A percentile compares a stretch with the other conserved stretches of the same genome.
These are phyloP conservation scores for Sorghum bicolor DNA, from an alignment of 176 grass and related monocot genomes.

Conservation along the genomic window DNA sequence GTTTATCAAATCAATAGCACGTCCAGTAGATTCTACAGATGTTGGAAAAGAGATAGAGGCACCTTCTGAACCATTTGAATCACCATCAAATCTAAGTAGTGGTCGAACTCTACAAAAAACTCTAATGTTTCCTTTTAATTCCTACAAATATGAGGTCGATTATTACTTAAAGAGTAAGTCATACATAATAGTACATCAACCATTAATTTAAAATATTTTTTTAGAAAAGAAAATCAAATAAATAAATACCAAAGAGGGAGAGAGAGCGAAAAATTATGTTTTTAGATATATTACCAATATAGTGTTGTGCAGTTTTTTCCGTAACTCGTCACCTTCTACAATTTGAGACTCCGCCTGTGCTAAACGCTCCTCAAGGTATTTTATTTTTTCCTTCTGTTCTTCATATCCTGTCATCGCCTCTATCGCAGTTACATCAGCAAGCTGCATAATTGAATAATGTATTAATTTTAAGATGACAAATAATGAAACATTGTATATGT, in stretches of 20 bases:
- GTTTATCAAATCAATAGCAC: slow-evolving; percentile 69
- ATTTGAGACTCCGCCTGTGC: slow-evolving; percentile 76
- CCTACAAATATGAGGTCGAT: slow-evolving; percentile 46
- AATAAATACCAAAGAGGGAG: not conserved
- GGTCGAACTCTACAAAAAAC: slow-evolving; percentile 96
- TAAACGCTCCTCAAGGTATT: slow-evolving; percentile 68
- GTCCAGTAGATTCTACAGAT: slow-evolving; percentile 60
- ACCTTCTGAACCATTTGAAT: slow-evolving; percentile 45
- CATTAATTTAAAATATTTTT: not conserved
- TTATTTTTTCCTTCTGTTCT: slow-evolving; percentile 62
- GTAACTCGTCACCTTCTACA: slow-evolving; percentile 71
- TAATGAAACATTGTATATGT: not conserved
- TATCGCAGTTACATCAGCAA: slow-evolving; percentile 67
- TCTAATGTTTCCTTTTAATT: slow-evolving; percentile 94
- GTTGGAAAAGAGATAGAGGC: slow-evolving; percentile 78
- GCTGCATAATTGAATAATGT: slow-evolving; percentile 39
- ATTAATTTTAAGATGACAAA: not conserved
- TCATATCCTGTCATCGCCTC: slow-evolving; percentile 66
- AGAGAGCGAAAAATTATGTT: not conserved
- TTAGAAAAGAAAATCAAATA: not conserved
- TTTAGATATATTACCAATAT: slow-evolving; percentile 62
- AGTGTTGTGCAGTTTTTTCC: slow-evolving; percentile 92
- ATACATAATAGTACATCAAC: not conserved
- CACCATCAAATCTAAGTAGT: slow-evolving; percentile 34
- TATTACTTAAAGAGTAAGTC: not conserved